Base-by-base conservation (phyloP, 2,329 filamentous ascomycete species). In the Macroventuria anomochaeta region DNA sequence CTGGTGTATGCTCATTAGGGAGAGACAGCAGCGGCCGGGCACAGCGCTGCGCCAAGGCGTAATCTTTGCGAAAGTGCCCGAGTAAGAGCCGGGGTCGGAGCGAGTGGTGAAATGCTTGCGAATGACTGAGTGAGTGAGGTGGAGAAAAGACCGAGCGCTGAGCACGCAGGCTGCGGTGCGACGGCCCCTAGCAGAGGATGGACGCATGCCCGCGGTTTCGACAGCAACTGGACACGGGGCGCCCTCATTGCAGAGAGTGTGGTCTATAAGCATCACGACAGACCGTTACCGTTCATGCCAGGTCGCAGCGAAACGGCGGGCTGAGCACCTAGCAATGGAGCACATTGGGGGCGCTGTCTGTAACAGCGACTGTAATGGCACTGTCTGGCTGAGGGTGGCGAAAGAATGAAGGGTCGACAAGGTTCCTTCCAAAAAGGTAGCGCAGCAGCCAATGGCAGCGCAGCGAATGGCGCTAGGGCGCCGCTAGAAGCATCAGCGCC, bases 41-140 rank as follows among this genome's bases (percentile, higher is more conserved):
- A 38, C 17, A 17, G 15, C 29, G 31, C n/a, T n/a, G 25, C 20
- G 38, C 50, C 50, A 46, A 48, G 51, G 47, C 46, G 53, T 56
- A 53, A 53, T 57, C 17, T 59, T 53, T 26, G 39, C 28, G n/a
- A 29, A 25, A 37, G 29, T 2, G 51, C 7, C 56, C 57, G 57
- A 56, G 36, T 21, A 43, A 56, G 49, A 28, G 53, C 57, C 57
- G 57, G 48, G 49, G 57, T 49, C 53, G 57, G 57, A 37, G 46
- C 47, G 53, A 54, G 51, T 41, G 39, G 39, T 42, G 43, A 42
- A 53, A 46, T 57, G 53, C 26, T 25, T 53, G 49, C 51, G 51
- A 42, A 15, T 38, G 44, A 38, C 15, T 34, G 40, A n/a, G 29
- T 33, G 42, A 38, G 20, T 40, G 38, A 32, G 42, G 37, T 52